Percentiles rank a stretch among this genome's conserved stretches.
phyloP scores from a whole-genome alignment of 208 protist genomes.

The Leishmania gerbilli region DNA sequence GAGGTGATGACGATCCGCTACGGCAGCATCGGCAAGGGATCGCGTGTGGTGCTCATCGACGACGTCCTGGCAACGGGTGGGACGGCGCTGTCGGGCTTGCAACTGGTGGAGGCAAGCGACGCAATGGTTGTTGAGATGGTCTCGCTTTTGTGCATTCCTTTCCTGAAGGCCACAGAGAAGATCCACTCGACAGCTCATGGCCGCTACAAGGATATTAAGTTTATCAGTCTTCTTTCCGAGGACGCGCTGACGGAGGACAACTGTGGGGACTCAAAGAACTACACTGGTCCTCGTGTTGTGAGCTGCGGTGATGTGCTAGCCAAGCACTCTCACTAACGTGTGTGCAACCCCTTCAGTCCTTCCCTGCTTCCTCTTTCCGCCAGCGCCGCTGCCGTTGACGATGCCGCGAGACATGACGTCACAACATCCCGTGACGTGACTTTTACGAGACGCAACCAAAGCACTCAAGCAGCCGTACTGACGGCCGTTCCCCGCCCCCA shows the following conservation, averaged over 20 bases:
- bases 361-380: background rate
- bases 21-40: slow-evolving; percentile 67
- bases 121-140: slow-evolving; percentile 77
- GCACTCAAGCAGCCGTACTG: too few relatives aligned
- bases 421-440: rapidly evolving
- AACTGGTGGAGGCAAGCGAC: slow-evolving; percentile 81
- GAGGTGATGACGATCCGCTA: slow-evolving; percentile 88
- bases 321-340: background rate
- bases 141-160: slow-evolving; percentile 59
- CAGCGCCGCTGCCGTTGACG: background rate
- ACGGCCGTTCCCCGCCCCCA: background rate
- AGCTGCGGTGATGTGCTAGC: slow-evolving; percentile 51
- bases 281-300: slow-evolving; percentile 68
- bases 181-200: slow-evolving; percentile 67
- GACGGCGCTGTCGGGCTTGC: slow-evolving; percentile 86
- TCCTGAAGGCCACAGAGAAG: slow-evolving; percentile 67
- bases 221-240: slow-evolving; percentile 70
- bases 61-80: slow-evolving; percentile 93
- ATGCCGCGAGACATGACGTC: background rate
- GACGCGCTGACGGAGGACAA: slow-evolving; percentile 67
- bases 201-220: slow-evolving; percentile 68
- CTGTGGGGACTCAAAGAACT: slow-evolving; percentile 73
- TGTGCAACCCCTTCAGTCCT: background rate
- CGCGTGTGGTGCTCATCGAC: slow-evolving; percentile 91
- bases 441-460: background rate